Evolutionary conservation across 129 eudicot species (phyloP).

Genomic region (Logfia minima): DNA sequence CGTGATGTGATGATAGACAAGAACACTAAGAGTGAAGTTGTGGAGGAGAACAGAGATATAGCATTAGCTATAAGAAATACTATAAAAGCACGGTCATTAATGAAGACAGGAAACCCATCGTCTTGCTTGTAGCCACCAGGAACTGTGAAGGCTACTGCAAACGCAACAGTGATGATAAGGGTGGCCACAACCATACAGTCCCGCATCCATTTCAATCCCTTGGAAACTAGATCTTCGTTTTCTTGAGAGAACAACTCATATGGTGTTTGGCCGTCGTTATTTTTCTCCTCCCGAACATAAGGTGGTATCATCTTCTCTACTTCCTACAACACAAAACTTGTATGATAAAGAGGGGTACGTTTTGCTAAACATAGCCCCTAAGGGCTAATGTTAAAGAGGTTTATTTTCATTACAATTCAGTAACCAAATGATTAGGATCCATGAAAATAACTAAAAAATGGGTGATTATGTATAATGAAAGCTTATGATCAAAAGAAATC

Average conservation of each 20-base stretch:
- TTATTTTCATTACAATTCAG: no score
- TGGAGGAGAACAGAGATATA: background rate
- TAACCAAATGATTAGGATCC: background rate
- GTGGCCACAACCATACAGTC: background rate
- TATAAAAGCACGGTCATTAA: no score
- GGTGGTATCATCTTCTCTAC: background rate
- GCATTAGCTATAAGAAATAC: background rate
- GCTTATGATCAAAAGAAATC: no score
- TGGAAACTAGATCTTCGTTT: background rate
- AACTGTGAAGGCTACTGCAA: background rate
- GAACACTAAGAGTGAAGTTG: conserved; percentile 5
- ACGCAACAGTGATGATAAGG: background rate
- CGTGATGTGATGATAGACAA: conserved; percentile 4
- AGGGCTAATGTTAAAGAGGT: no score
- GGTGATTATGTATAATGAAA: no score
- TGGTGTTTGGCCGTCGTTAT: background rate
- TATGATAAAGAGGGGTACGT: no score
- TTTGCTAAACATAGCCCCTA: no score
- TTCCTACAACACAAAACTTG: background rate
- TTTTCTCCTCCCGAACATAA: background rate
- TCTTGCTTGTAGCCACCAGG: background rate
- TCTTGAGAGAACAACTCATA: background rate
- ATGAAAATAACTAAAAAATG: no score
- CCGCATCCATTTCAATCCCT: background rate
- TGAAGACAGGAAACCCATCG: background rate